These are phyloP conservation scores for Cyberlindnera meyerae DNA, from an alignment of 805 yeast genomes.

Conservation along the genomic window DNA sequence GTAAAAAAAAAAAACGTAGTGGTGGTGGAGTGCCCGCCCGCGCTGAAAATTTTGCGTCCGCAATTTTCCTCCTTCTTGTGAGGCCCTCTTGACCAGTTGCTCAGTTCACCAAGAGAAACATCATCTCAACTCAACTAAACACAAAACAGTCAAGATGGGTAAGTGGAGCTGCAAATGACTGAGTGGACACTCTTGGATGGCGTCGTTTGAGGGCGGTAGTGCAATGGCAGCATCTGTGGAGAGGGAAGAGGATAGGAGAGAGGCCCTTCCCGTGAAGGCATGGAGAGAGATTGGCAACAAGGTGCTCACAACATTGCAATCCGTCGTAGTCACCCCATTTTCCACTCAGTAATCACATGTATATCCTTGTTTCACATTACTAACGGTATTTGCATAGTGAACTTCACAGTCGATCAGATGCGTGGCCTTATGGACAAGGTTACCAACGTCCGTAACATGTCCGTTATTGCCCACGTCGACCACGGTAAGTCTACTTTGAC, in stretches of 20 bases:
- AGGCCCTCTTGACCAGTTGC: background rate
- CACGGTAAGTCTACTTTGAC: slow-evolving; percentile 99
- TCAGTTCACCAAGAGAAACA: slow-evolving; percentile 6
- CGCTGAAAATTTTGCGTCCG: slow-evolving; percentile 14
- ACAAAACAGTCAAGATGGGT: slow-evolving; percentile 27
- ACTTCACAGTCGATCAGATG: slow-evolving; percentile 80
- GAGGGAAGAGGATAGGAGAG: no score
- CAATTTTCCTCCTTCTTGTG: slow-evolving; percentile 3
- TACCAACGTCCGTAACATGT: slow-evolving; percentile 99
- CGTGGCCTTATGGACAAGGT: slow-evolving; percentile 99
- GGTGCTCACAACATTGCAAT: no score
- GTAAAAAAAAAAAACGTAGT: slow-evolving; percentile 5
- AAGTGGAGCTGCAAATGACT: no score
- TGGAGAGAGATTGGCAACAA: no score
- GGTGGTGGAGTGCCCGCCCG: slow-evolving; percentile 3
- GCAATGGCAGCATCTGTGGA: no score
- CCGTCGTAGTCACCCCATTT: no score
- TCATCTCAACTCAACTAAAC: slow-evolving; percentile 12
- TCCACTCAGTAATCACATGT: no score
- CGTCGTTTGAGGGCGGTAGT: no score
- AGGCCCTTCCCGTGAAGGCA: no score
- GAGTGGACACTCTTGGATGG: no score
- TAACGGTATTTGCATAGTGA: slow-evolving; percentile 33
- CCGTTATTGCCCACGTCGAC: slow-evolving; percentile 99
- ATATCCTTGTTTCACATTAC: background rate